phyloP scores from a whole-genome alignment of 257 asterid genomes.

The Fraxinus cuspidata region DNA sequence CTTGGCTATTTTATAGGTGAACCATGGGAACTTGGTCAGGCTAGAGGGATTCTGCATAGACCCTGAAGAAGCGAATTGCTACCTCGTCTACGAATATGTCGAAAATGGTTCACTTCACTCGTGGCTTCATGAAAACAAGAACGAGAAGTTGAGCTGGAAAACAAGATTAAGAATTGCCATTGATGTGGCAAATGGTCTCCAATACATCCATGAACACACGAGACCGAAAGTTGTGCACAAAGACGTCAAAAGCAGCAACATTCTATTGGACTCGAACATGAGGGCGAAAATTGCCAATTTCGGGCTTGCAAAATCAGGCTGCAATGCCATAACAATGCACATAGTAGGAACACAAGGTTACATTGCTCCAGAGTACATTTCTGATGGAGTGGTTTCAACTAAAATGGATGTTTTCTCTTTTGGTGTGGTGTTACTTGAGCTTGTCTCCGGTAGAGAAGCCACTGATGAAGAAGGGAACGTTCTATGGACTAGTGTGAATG shows the following conservation, averaged over 20 bases:
- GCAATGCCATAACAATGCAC: conserved; percentile 97
- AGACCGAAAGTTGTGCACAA: conserved; percentile 90
- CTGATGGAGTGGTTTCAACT: conserved; percentile 79
- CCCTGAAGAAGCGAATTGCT: conserved; percentile 78
- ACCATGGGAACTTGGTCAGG: conserved; percentile 94
- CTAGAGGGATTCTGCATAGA: conserved; percentile 96
- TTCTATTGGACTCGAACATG: conserved; percentile 84
- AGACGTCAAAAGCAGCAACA: conserved; percentile 90
- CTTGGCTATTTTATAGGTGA: conserved; percentile 52
- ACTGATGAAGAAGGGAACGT: conserved; percentile 62
- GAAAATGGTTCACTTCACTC: conserved; percentile 82
- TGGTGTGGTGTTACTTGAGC: conserved; percentile 90
- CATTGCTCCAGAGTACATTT: conserved; percentile 79
- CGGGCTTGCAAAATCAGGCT: conserved; percentile 86
- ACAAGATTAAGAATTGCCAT: conserved; percentile 67
- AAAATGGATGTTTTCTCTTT: conserved; percentile 87
- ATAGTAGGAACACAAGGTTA: conserved; percentile 95
- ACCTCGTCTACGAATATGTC: conserved; percentile 75
- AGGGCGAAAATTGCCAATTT: conserved; percentile 92
- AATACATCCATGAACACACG: conserved; percentile 96
- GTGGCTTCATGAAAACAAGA: conserved; percentile 62
- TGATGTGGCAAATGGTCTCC: conserved; percentile 91
- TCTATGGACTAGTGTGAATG: conserved; percentile 50
- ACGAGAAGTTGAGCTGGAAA: conserved; percentile 69
- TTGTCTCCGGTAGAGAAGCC: conserved; percentile 69